Evolutionary conservation across 768 basidiomycete genomes (phyloP), one percentile per base, ranked within the genome.

Genomic region (Calocybe gangraenosa): DNA sequence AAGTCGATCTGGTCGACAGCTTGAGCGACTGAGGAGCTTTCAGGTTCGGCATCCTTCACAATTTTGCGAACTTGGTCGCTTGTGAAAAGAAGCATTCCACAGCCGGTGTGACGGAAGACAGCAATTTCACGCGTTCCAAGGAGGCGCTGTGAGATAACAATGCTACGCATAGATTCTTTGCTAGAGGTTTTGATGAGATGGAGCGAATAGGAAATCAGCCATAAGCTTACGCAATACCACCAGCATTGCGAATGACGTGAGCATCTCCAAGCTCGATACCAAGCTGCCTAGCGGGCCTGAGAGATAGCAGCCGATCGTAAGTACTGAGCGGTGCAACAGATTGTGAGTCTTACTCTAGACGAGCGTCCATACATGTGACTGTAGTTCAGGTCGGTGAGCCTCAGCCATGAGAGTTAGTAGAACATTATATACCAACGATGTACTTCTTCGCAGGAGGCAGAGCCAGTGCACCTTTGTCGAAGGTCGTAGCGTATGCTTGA

Each of bases 301-400:
- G 47, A 20, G 37, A 42, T 14, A 37, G 41, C 21, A 54, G 33
- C n/a, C n/a, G n/a, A n/a, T n/a, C n/a, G n/a, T n/a, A n/a, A n/a
- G n/a, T n/a, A n/a, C n/a, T n/a, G n/a, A n/a, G n/a, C n/a, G n/a
- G 38, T 40, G 20, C 33, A 37, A 37, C 18, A 13, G 46, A 21
- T 21, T 28, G 20, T 32, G 37, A 8, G 19, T 47, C 68, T 57
- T 57, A 84, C 81, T 85, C 78, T 51, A 86, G 67, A 42, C 84
- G 79, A 40, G 82, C 81, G 59, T 86, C 84, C 83, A 86, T 88
- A 66, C 82, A 85, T 15, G 81, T 82, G 21, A 82, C 78, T 81
- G 19, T 23, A 23, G 7, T 28, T 5, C 11, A 28, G 25, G 23
- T 38, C 5, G 20, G 15, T 17, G 7, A 40, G 7, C 33, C 35